Base-by-base conservation (phyloP, 2,329 filamentous ascomycete species). In the Venturiaceae sp. region DNA sequence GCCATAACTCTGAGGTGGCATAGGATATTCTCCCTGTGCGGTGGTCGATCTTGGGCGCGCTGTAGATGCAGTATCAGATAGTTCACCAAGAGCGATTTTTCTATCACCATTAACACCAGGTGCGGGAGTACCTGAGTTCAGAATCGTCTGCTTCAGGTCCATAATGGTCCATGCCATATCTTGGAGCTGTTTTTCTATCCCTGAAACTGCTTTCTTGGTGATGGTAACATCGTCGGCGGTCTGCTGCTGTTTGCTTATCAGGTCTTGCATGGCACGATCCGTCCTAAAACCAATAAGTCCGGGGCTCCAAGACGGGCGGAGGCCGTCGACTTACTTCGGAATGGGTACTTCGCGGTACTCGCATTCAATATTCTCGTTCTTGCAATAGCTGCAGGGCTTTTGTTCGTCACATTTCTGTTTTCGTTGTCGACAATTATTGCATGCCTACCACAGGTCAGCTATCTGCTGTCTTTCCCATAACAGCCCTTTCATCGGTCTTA, bases 291-390 rank as follows among this genome's bases (percentile, higher is more conserved):
- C 4, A 8, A n/a, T 50, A 13, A 30, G 26, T 16, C 8, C 8
- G 26, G n/a, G 16, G 26, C 9, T n/a, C 13, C 19, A 50, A 6
- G 26, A 28, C n/a, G 9, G 2, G 28, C 44, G 13, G 30, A 6
- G 30, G n/a, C 41, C 21, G 32, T 26, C 55, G 53, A 62, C 85
- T 69, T 77, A 92, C 88, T 92, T 90, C 68, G 92, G 92, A 11
- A 89, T 89, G 28, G 88, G 86, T 3, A 91, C 86, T 66, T 95
- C 90, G 62, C 90, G 83, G 69, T 95, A 96, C 69, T 87, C 84
- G 74, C 94, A 99, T 57, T 85, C 80, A 33, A 90, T 80, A 63
- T 82, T 85, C 69, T 95, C 95, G 64, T 97, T 92, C 66, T 87
- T 87, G 71, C 94, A 99, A 66, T 85, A 84, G 57, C 69, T 66